A percentile compares a stretch with the other conserved stretches of the same genome.
phyloP scores from a whole-genome alignment of 2,329 filamentous ascomycete genomes.

The Fusarium piperis region DNA sequence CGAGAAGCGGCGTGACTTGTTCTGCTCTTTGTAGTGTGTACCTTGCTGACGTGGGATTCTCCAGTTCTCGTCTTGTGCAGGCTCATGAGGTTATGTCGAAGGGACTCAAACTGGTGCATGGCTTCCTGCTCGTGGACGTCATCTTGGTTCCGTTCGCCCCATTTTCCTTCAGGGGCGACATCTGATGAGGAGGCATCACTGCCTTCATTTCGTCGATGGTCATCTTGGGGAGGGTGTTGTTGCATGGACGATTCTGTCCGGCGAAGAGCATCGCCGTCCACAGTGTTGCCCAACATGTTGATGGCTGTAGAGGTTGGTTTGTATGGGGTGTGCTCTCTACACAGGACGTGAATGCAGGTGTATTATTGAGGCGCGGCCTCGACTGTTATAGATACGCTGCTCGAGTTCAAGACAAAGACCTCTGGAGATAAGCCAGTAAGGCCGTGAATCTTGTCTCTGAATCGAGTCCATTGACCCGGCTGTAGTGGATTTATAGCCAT shows the following conservation, averaged over 20 bases:
- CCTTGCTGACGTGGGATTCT: slow-evolving; percentile 45
- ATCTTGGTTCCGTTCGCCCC: slow-evolving; percentile 51
- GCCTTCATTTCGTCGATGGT: slow-evolving; percentile 3
- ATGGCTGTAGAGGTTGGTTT: not conserved
- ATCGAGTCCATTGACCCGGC: not conserved
- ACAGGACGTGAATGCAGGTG: not conserved
- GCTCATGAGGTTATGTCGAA: slow-evolving; percentile 48
- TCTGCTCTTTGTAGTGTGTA: slow-evolving; percentile 9
- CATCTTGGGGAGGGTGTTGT: slow-evolving; percentile 32
- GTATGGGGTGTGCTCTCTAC: not conserved
- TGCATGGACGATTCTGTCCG: slow-evolving; percentile 44
- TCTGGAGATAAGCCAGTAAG: not conserved
- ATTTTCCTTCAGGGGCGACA: slow-evolving; percentile 34
- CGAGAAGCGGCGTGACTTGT: slow-evolving; percentile 16
- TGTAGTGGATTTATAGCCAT: not conserved
- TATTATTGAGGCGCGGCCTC: not conserved
- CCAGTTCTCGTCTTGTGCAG: slow-evolving; percentile 48
- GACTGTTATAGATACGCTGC: not conserved
- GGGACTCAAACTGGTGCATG: slow-evolving; percentile 48
- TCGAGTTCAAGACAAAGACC: not conserved
- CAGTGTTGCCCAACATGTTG: slow-evolving; percentile 47
- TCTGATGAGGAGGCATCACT: slow-evolving; percentile 35
- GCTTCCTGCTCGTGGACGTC: slow-evolving; percentile 48
- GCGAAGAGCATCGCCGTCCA: slow-evolving; percentile 47
- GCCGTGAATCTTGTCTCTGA: not conserved